These are phyloP conservation scores for Podila horticola DNA, from an alignment of 192 early-diverging fungal genomes.

Conservation along the genomic window DNA sequence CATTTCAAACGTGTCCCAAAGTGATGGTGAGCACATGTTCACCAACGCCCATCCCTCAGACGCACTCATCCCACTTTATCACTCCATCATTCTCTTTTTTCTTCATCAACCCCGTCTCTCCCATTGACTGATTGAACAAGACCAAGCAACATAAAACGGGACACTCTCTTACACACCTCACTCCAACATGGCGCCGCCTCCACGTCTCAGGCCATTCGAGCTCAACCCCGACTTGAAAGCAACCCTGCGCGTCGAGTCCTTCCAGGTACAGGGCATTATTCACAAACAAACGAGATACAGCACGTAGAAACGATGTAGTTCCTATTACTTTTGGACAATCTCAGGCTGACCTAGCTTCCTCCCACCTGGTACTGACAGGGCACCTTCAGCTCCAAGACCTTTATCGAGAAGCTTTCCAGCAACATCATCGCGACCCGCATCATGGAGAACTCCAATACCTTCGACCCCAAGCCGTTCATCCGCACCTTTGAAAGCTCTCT, in stretches of 20 bases:
- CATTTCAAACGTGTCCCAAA: too few species aligned
- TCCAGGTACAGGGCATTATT: slow-evolving; percentile 62
- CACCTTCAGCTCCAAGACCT: slow-evolving; percentile 35
- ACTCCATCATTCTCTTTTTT: not conserved
- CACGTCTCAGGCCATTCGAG: slow-evolving; percentile 52
- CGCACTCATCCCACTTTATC: not conserved
- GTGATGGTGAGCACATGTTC: too few species aligned
- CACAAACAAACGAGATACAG: slow-evolving; percentile 61
- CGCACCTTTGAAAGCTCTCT: slow-evolving; percentile 88
- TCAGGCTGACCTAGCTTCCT: not conserved
- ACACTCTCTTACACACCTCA: too few species aligned
- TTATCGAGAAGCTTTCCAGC: slow-evolving; percentile 37
- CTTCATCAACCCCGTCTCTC: not conserved
- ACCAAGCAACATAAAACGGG: too few species aligned
- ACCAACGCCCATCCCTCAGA: not conserved
- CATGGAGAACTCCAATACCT: slow-evolving; percentile 57
- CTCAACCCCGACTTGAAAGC: slow-evolving; percentile 55
- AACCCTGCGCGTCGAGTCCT: slow-evolving; percentile 56
- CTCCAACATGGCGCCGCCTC: slow-evolving; percentile 6
- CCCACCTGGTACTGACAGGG: slow-evolving; percentile 6
- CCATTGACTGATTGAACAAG: too few species aligned
- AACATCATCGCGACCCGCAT: slow-evolving; percentile 43
- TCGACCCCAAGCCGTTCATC: slow-evolving; percentile 94
- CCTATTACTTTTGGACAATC: not conserved
- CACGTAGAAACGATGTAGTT: slow-evolving; percentile 48